Percentiles rank a stretch among this genome's conserved stretches.
Evolutionary conservation across 768 basidiomycete species (phyloP).

Genomic region (Serendipita sp.): DNA sequence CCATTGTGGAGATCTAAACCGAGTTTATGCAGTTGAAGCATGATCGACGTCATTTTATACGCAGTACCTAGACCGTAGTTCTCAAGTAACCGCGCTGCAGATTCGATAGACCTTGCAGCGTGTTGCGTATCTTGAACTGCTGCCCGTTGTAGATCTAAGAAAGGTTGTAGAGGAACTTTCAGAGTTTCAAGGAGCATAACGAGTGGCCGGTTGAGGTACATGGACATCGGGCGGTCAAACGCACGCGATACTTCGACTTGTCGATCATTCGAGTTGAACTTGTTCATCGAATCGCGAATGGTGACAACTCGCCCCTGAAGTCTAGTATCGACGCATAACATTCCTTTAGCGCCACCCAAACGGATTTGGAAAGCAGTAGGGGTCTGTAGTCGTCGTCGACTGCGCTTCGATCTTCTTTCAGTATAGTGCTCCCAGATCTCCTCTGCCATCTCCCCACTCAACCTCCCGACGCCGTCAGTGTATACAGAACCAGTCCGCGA

Average conservation of each 20-base stretch:
- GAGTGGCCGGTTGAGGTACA: constrained; percentile 46
- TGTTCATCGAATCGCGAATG: constrained; percentile 48
- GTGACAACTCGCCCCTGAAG: constrained; percentile 36
- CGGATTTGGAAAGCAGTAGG: constrained; percentile 34
- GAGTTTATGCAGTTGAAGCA: constrained; percentile 37
- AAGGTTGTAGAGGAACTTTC: constrained; percentile 38
- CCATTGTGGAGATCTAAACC: constrained; percentile 21
- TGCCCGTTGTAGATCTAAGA: constrained; percentile 36
- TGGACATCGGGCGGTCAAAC: constrained; percentile 43
- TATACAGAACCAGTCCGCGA: constrained; percentile 29
- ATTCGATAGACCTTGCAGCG: constrained; percentile 20
- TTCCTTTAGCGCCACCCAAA: constrained; percentile 43
- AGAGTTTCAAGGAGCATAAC: constrained; percentile 53
- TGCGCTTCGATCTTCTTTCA: constrained; percentile 12
- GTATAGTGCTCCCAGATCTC: constrained; percentile 30
- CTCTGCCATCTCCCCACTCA: constrained; percentile 38
- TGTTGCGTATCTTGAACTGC: constrained; percentile 34
- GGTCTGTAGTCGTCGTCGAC: neutral
- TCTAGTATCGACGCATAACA: constrained; percentile 43
- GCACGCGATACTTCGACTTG: constrained; percentile 49
- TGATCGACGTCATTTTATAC: constrained; percentile 38
- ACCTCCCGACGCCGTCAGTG: constrained; percentile 58
- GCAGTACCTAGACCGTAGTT: constrained; percentile 41
- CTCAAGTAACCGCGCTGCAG: constrained; percentile 37
- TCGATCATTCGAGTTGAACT: constrained; percentile 36